phyloP scores from a whole-genome alignment of 768 basidiomycete species.

The Grammothele lineata region DNA sequence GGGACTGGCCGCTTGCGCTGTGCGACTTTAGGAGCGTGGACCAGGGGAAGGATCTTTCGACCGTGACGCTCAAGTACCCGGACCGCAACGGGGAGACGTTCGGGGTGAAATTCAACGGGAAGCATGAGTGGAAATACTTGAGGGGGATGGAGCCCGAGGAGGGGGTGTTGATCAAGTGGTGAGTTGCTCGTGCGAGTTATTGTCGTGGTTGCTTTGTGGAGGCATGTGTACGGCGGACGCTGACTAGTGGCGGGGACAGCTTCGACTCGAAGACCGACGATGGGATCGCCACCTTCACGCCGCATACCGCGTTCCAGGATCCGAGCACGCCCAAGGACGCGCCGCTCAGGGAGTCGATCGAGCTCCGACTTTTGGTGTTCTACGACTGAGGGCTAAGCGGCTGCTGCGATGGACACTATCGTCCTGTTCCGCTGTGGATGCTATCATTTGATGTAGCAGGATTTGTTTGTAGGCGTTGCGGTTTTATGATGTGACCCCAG shows the following conservation, averaged over 20 bases:
- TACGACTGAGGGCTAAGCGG: conserved; percentile 49
- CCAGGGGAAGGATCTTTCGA: conserved; percentile 31
- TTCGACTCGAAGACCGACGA: conserved; percentile 35
- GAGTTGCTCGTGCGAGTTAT: conserved; percentile 3
- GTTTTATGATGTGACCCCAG: no score
- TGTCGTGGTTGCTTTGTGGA: background rate
- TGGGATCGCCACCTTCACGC: conserved; percentile 50
- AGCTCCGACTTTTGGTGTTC: conserved; percentile 58
- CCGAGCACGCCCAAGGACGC: conserved; percentile 46
- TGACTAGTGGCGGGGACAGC: conserved; percentile 19
- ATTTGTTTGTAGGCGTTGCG: no score
- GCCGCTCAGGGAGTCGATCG: conserved; percentile 53
- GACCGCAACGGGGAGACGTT: conserved; percentile 42
- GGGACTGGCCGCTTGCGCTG: conserved; percentile 44
- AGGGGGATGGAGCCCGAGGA: conserved; percentile 41
- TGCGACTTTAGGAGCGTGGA: conserved; percentile 45
- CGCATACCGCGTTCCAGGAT: conserved; percentile 59
- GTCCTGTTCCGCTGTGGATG: no score
- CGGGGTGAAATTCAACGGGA: conserved; percentile 32
- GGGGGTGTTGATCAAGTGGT: conserved; percentile 46
- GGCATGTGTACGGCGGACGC: background rate
- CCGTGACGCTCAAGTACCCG: conserved; percentile 35
- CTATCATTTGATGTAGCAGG: no score
- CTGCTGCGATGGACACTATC: no score
- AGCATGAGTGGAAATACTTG: conserved; percentile 43